Conservation (phyloP, 441 rosid species). For the Croton setiger region DNA sequence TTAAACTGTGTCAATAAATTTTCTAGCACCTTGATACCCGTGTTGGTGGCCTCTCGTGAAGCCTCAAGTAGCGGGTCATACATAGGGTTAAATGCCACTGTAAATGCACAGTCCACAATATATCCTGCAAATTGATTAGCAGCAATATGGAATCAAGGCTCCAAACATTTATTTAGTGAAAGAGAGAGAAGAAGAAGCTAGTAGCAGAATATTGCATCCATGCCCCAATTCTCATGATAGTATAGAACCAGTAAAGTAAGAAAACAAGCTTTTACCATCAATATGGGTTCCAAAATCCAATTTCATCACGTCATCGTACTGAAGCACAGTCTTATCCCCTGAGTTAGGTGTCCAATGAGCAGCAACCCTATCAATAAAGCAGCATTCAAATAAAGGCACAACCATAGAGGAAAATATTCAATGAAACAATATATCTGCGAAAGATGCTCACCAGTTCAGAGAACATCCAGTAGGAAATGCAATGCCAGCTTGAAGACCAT, state of each 20-base stretch:
- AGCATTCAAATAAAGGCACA: constrained; percentile 16
- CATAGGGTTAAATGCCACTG: constrained; percentile 95
- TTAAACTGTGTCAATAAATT: background rate
- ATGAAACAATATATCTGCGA: constrained; percentile 4
- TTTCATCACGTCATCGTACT: constrained; percentile 96
- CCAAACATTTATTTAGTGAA: background rate
- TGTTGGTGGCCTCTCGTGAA: constrained; percentile 91
- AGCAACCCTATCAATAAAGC: constrained; percentile 62
- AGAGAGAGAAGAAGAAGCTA: background rate
- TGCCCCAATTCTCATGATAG: constrained; percentile 10
- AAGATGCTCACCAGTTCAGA: constrained; percentile 61
- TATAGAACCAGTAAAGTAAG: background rate
- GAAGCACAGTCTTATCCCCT: constrained; percentile 95
- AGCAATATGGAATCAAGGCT: constrained; percentile 18
- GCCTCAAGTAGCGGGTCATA: constrained; percentile 90
- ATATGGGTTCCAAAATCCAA: constrained; percentile 96
- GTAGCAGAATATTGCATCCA: background rate
- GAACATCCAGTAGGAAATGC: constrained; percentile 99
- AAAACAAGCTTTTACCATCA: constrained; percentile 49
- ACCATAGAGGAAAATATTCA: constrained; percentile 5
- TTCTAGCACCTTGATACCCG: constrained; percentile 74
- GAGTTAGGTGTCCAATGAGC: constrained; percentile 99
- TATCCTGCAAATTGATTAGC: constrained; percentile 49
- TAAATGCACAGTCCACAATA: constrained; percentile 92
- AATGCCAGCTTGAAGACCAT: constrained; percentile 96